Percentiles rank a stretch among this genome's conserved stretches.
Conservation (phyloP, 2,329 filamentous ascomycete species). For the Aspergillus cejpii region DNA sequence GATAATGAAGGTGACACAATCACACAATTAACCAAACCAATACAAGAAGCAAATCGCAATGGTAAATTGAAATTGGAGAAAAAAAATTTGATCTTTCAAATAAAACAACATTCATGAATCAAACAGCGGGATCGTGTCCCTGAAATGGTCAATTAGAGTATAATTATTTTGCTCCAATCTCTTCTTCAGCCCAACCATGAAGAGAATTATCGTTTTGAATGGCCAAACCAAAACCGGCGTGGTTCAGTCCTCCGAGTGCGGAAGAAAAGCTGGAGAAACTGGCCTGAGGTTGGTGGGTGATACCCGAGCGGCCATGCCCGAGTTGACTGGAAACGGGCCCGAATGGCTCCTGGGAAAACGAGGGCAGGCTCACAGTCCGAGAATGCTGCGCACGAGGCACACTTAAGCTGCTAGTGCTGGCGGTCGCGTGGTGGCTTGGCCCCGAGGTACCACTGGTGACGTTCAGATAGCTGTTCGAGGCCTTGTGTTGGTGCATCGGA, state of each 20-base stretch:
- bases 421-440: slow-evolving; percentile 64
- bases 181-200: slow-evolving; percentile 59
- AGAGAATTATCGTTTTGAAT: slow-evolving; percentile 53
- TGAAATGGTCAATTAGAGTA: slow-evolving; percentile 2
- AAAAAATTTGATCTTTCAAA: slow-evolving; percentile 11
- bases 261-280: slow-evolving; percentile 55
- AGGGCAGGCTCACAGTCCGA: slow-evolving; percentile 82
- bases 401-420: slow-evolving; percentile 52
- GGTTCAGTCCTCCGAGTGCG: slow-evolving; percentile 53
- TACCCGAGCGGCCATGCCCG: slow-evolving; percentile 30
- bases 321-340: slow-evolving; percentile 37
- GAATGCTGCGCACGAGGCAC: slow-evolving; percentile 57
- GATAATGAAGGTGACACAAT: slow-evolving; percentile 16
- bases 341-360: slow-evolving; percentile 56
- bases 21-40: slow-evolving; percentile 16
- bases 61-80: slow-evolving; percentile 16
- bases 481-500: slow-evolving; percentile 49
- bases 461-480: slow-evolving; percentile 58
- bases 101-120: slow-evolving; percentile 13
- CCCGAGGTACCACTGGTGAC: slow-evolving; percentile 55
- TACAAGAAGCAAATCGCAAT: slow-evolving; percentile 23
- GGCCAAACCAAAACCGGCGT: slow-evolving; percentile 53
- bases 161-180: slow-evolving; percentile 50
- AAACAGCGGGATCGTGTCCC: slow-evolving; percentile 16
- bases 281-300: slow-evolving; percentile 41